phyloP scores from a whole-genome alignment of 352 stramenopile genomes.

The Phytopythium montanum region DNA sequence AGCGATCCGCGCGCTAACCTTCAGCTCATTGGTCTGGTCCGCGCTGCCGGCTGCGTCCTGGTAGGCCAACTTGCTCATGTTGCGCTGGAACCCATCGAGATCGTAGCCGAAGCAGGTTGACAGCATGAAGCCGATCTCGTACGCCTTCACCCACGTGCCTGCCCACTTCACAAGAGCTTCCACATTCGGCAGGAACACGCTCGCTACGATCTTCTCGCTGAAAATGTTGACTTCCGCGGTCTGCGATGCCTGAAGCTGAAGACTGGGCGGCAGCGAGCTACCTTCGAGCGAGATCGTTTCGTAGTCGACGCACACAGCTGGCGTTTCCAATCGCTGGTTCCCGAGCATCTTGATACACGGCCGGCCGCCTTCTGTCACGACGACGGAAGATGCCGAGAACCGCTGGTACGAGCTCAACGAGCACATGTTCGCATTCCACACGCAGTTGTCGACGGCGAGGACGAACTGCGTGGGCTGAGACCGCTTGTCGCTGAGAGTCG shows the following conservation, averaged over 20 bases:
- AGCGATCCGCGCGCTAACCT: slow-evolving; percentile 3
- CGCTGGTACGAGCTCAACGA: slow-evolving; percentile 7
- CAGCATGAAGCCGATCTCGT: slow-evolving; percentile 60
- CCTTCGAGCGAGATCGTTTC: slow-evolving; percentile 16
- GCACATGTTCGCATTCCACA: slow-evolving; percentile 6
- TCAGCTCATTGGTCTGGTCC: slow-evolving; percentile 29
- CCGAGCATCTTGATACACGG: slow-evolving; percentile 33
- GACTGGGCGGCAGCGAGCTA: not conserved
- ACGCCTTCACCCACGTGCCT: slow-evolving; percentile 33
- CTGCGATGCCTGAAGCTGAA: not conserved
- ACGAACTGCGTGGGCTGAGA: not conserved
- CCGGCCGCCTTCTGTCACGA: slow-evolving; percentile 26
- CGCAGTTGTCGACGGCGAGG: slow-evolving; percentile 1
- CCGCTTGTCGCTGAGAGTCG: not conserved
- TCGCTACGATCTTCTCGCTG: slow-evolving; percentile 19
- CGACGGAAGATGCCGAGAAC: slow-evolving; percentile 10
- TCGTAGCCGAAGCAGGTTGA: slow-evolving; percentile 65
- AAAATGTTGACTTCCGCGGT: slow-evolving; percentile 19
- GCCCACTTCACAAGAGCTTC: slow-evolving; percentile 35
- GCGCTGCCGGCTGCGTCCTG: slow-evolving; percentile 1
- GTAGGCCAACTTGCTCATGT: slow-evolving; percentile 48
- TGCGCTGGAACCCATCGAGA: slow-evolving; percentile 43
- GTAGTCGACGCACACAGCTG: slow-evolving; percentile 40
- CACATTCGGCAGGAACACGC: slow-evolving; percentile 46
- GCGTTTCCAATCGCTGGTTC: slow-evolving; percentile 29